These are phyloP conservation scores for Ophiobolus disseminans DNA, from an alignment of 2,329 filamentous ascomycete species.

Conservation along the genomic window DNA sequence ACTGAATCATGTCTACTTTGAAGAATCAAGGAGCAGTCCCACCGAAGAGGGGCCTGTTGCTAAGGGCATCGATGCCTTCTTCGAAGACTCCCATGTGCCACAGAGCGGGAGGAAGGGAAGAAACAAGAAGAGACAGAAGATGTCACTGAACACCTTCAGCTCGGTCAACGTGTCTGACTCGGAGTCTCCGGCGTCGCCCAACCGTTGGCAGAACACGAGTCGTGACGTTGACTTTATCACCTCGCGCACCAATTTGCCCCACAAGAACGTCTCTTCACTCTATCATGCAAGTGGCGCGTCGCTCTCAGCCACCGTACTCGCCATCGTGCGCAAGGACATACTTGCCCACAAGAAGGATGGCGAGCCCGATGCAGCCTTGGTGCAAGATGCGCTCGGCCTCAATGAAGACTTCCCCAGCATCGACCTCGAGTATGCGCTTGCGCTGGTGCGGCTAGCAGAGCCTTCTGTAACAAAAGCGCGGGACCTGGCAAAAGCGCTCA, in stretches of 20 bases:
- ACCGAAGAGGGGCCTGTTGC: conserved; percentile 50
- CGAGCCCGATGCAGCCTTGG: conserved; percentile 52
- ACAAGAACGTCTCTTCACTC: conserved; percentile 59
- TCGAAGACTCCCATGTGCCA: conserved; percentile 60
- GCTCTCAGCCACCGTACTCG: conserved; percentile 61
- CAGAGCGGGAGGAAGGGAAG: conserved; percentile 52
- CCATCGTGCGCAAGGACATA: conserved; percentile 59
- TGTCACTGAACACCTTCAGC: conserved; percentile 26
- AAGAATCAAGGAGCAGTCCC: conserved; percentile 65
- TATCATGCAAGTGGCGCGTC: conserved; percentile 67
- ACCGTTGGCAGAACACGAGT: conserved; percentile 65
- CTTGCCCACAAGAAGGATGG: conserved; percentile 45
- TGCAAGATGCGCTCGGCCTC: conserved; percentile 62
- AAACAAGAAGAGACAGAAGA: conserved; percentile 50
- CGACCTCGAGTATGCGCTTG: conserved; percentile 55
- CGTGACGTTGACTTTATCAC: conserved; percentile 68
- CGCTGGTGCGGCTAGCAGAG: conserved; percentile 63
- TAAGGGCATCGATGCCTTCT: conserved; percentile 86
- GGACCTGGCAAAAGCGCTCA: conserved; percentile 65
- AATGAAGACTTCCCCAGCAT: conserved; percentile 62
- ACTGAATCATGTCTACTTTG: conserved; percentile 78
- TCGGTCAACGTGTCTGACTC: conserved; percentile 34
- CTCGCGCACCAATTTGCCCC: conserved; percentile 57
- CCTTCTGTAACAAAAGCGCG: conserved; percentile 65
- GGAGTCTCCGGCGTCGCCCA: conserved; percentile 40